phyloP scores from a whole-genome alignment of 306 rosid species.

The Vigna reflexopilosa region DNA sequence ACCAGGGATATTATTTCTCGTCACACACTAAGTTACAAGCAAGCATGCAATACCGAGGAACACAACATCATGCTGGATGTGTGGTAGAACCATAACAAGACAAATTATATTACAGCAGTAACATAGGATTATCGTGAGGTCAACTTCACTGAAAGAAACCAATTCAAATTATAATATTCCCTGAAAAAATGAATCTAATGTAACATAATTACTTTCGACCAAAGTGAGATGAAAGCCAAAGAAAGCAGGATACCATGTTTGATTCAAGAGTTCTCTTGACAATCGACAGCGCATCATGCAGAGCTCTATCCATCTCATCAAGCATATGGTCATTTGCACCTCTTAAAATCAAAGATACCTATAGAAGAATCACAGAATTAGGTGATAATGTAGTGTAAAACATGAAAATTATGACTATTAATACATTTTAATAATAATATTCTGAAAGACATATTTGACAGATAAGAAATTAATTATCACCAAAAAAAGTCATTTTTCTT shows the following conservation, averaged over 20 bases:
- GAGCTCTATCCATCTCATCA: slow-evolving; percentile 98
- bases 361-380: slow-evolving; percentile 35
- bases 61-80: no score
- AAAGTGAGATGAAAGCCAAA: neutral
- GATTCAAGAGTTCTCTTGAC: slow-evolving; percentile 98
- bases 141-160: neutral
- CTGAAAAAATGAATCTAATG: slow-evolving; percentile 10
- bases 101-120: neutral
- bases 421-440: no score
- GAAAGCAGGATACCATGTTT: slow-evolving; percentile 64
- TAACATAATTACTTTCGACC: neutral
- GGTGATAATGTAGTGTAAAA: neutral
- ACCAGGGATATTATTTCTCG: neutral
- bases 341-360: slow-evolving; percentile 90
- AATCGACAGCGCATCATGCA: slow-evolving; percentile 89
- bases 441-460: no score
- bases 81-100: neutral
- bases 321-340: slow-evolving; percentile 99
- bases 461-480: no score
- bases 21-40: neutral
- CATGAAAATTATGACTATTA: no score
- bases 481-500: no score
- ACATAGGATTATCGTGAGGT: no score
- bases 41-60: neutral
- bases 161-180: neutral